Evolutionary conservation across 352 stramenopile genomes (phyloP), one percentile per base, ranked within the genome.

Genomic region (Globisporangium nodosum): DNA sequence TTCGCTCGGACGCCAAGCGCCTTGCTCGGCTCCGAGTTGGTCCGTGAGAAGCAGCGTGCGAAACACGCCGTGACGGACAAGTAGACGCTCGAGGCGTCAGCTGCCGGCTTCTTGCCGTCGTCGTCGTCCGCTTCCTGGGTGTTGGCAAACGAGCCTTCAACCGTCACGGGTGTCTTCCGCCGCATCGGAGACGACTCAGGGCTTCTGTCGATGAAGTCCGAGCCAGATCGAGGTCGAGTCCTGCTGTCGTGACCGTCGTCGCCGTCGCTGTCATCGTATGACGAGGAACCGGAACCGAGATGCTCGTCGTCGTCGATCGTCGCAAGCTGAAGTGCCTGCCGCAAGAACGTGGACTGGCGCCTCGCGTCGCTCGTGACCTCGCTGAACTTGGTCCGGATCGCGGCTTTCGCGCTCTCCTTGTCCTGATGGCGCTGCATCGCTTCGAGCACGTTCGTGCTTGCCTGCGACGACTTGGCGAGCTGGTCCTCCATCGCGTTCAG

Each of bases 121-220:
- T 68, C 61, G 2, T 70, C 60, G 8, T 53, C 63, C 37, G 65
- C 48, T 40, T 81, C 77, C 13, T 50, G 45, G 30, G 62, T 61
- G 35, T 66, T 64, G 7, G 68, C 68, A 31, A 76, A 69, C 30
- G 84, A 83, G 3, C 64, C 9, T 3, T 7, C 42, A 8, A 70
- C 69, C 0, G 61, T 47, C 1, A 30, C 15, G 0, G 31, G 18
- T 35, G 49, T 60, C 35, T 78, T 78, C 47, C 73, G 70, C n/a
- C 81, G 66, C 70, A 90, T 87, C 0, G 81, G 79, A 11, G 79
- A 92, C 52, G 77, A 85, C 54, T 92, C 82, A 0, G 82, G 82
- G 52, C 78, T 88, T 18, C 67, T 63, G 20, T 87, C 74, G 21
- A 82, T 69, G n/a, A 74, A 81, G 45, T 81, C 70, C 3, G 67